phyloP scores from a whole-genome alignment of 345 rosid species.

The Gossypium rotundifolium region DNA sequence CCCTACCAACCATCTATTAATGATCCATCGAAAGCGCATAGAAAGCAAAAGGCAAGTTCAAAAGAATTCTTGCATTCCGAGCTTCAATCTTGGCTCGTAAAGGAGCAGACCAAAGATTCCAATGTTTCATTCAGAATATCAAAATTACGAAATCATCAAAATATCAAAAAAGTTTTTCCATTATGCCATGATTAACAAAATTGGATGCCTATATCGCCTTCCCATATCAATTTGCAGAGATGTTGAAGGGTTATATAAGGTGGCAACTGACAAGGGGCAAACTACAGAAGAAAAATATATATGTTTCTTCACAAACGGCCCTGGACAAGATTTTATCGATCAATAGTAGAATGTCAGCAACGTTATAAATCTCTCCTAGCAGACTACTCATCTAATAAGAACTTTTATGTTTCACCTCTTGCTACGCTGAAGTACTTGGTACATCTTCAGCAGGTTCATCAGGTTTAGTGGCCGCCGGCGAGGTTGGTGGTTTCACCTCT shows the following conservation, averaged over 20 bases:
- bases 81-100: not conserved
- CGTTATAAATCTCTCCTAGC: constrained; percentile 9
- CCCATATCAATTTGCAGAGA: not conserved
- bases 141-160: not conserved
- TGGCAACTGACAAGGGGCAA: not conserved
- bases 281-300: not conserved
- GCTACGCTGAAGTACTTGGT: constrained; percentile 70
- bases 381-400: not conserved
- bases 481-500: constrained; percentile 31
- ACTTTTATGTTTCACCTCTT: not conserved
- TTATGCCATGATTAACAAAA: not conserved
- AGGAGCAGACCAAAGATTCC: not conserved
- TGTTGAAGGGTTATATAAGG: not conserved
- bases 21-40: too few species aligned
- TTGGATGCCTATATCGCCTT: not conserved
- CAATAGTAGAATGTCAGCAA: constrained; percentile 10
- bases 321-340: not conserved
- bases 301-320: constrained; percentile 8
- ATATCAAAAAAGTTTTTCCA: not conserved
- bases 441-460: constrained; percentile 47
- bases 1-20: too few species aligned
- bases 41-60: too few species aligned
- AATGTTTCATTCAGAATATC: not conserved
- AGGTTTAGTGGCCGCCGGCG: constrained; percentile 19
- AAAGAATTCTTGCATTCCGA: too few species aligned